Percentiles rank a stretch among this genome's conserved stretches.
phyloP scores from a whole-genome alignment of 257 asterid genomes.

The Solanum ahanhuiri region DNA sequence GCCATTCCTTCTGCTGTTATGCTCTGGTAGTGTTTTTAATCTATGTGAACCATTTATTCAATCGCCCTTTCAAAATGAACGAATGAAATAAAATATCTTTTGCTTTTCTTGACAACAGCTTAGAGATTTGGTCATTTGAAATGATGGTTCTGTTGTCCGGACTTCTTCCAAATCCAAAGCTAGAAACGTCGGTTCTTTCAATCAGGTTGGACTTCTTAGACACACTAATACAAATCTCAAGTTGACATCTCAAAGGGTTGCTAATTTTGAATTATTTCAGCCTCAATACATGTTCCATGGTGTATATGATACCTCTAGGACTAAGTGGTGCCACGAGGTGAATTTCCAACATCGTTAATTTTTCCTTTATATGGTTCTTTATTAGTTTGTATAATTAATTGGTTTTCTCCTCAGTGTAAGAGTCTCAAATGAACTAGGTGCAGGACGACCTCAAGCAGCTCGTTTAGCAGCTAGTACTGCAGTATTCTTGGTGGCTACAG shows the following conservation, averaged over 20 bases:
- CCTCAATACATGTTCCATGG: conserved; percentile 41
- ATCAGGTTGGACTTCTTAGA: conserved; percentile 24
- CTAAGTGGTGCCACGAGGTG: conserved; percentile 60
- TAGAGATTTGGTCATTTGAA: conserved; percentile 71
- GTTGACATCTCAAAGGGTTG: not conserved
- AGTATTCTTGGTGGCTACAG: conserved; percentile 31
- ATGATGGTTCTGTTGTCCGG: conserved; percentile 66
- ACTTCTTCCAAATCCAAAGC: conserved; percentile 57
- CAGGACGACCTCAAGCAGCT: conserved; percentile 42
- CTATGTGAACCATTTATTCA: not conserved
- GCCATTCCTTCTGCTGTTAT: conserved; percentile 61
- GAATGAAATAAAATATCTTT: not conserved
- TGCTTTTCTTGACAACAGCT: conserved; percentile 17
- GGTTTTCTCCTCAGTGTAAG: conserved; percentile 21
- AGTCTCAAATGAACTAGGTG: conserved; percentile 64
- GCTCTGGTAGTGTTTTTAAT: conserved; percentile 29
- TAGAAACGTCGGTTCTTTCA: conserved; percentile 64
- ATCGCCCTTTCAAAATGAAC: not conserved
- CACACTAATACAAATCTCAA: not conserved
- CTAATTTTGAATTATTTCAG: conserved; percentile 9
- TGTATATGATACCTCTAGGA: conserved; percentile 69
- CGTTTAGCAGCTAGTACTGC: conserved; percentile 44
- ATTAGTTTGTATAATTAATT: not conserved
- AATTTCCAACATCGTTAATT: not conserved
- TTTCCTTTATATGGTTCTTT: not conserved